Percentiles rank a stretch among this genome's conserved stretches.
phyloP scores from a whole-genome alignment of 2,329 filamentous ascomycete genomes.

The Gnomoniopsis sp. region DNA sequence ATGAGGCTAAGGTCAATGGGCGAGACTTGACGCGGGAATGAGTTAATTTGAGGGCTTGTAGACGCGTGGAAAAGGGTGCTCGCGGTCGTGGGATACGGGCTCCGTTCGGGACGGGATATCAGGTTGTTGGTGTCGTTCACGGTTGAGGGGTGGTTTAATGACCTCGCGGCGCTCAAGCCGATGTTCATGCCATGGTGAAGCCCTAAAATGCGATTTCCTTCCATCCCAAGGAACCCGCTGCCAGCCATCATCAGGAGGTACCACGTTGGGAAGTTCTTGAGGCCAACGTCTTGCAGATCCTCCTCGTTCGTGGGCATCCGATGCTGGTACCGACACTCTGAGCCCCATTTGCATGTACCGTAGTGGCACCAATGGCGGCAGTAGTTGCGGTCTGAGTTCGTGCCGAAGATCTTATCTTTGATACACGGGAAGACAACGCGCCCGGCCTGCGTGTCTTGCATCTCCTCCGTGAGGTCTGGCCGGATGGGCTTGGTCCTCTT shows the following conservation, averaged over 20 bases:
- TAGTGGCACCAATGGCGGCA: conserved; percentile 48
- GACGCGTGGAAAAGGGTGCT: not conserved
- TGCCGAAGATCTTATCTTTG: not conserved
- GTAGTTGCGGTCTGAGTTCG: conserved; percentile 17
- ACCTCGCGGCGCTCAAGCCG: not conserved
- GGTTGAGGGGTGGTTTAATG: not conserved
- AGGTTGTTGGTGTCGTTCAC: not conserved
- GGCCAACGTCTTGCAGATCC: conserved; percentile 39
- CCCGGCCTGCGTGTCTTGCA: conserved; percentile 4
- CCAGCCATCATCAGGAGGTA: conserved; percentile 24
- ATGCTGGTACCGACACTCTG: conserved; percentile 41
- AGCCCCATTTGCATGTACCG: conserved; percentile 44
- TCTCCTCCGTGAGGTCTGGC: conserved; percentile 1
- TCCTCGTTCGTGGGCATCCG: conserved; percentile 41
- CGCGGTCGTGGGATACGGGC: not conserved
- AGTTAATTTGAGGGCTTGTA: too few species aligned
- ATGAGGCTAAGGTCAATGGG: not conserved
- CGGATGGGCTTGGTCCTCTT: not conserved
- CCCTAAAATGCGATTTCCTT: not conserved
- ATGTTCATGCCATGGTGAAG: not conserved
- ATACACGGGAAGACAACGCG: not conserved
- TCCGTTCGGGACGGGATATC: not conserved
- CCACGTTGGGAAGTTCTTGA: conserved; percentile 42
- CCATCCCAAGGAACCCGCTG: not conserved
- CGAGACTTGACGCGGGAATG: not conserved